These are phyloP conservation scores for Macroventuria anomochaeta DNA, from an alignment of 2,329 filamentous ascomycete species.

Conservation along the genomic window DNA sequence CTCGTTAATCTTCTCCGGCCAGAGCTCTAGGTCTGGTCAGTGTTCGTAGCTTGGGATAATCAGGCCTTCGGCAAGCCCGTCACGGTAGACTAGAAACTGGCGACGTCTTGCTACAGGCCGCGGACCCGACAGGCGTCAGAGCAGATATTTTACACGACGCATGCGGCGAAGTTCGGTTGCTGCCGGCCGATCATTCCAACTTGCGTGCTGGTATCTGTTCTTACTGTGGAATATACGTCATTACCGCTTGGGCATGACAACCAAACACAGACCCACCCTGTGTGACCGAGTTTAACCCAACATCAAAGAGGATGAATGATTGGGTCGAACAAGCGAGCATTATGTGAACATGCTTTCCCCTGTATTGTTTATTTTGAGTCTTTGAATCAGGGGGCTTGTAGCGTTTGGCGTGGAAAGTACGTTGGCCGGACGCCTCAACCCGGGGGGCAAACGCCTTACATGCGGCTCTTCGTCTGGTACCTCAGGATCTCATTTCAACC, in stretches of 20 bases:
- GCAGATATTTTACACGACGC: constrained; percentile 25
- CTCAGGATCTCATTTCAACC: constrained; percentile 2
- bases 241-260: constrained; percentile 26
- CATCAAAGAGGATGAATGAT: constrained; percentile 17
- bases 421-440: constrained; percentile 22
- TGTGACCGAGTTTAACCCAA: constrained; percentile 30
- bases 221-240: constrained; percentile 39
- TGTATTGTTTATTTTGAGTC: constrained; percentile 13
- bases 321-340: constrained; percentile 1
- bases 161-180: constrained; percentile 43
- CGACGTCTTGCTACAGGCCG: constrained; percentile 14
- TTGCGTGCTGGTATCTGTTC: constrained; percentile 19
- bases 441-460: constrained; percentile 18
- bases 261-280: constrained; percentile 35
- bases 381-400: constrained; percentile 27
- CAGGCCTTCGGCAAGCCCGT: constrained; percentile 27
- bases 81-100: constrained; percentile 23
- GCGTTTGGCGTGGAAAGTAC: constrained; percentile 22
- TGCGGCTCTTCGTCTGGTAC: constrained; percentile 9
- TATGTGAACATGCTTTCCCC: constrained; percentile 1
- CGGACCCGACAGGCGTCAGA: constrained; percentile 23
- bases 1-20: constrained; percentile 17
- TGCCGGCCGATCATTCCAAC: constrained; percentile 41
- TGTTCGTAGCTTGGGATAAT: not conserved
- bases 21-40: constrained; percentile 16